Evolutionary conservation across 768 basidiomycete species (phyloP).

Genomic region (Rhodotorula graminis): DNA sequence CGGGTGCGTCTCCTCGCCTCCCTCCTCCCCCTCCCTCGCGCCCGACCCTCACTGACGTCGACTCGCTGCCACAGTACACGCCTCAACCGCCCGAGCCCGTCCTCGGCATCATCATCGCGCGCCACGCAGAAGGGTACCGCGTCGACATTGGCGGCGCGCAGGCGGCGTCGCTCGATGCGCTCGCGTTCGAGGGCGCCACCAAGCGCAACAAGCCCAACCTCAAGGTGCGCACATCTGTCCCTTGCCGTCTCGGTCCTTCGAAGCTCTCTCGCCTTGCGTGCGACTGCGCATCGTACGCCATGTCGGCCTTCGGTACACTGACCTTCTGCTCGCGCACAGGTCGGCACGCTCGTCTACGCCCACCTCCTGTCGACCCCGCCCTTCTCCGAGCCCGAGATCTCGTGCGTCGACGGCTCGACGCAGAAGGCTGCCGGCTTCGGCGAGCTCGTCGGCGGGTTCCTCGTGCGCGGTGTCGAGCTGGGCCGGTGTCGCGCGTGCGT

Average conservation of each 20-base stretch:
- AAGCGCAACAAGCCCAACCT: constrained; percentile 91
- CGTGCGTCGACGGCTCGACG: constrained; percentile 91
- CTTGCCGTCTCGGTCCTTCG: no score
- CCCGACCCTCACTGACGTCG: neutral
- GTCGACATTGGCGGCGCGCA: constrained; percentile 92
- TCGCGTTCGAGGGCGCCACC: constrained; percentile 93
- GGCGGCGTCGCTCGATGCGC: constrained; percentile 72
- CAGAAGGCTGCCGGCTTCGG: constrained; percentile 90
- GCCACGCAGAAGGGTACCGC: constrained; percentile 80
- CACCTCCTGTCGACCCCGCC: constrained; percentile 88
- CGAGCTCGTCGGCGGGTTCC: constrained; percentile 81
- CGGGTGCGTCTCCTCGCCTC: constrained; percentile 59
- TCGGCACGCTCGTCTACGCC: constrained; percentile 85
- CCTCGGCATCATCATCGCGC: constrained; percentile 71
- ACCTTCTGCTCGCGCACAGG: constrained; percentile 51
- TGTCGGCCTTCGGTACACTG: neutral
- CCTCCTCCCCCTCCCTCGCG: neutral
- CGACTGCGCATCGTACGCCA: no score
- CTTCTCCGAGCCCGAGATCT: constrained; percentile 96
- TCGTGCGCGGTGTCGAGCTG: constrained; percentile 68
- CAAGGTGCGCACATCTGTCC: constrained; percentile 56
- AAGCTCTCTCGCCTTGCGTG: no score
- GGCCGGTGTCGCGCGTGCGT: constrained; percentile 79
- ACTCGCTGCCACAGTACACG: constrained; percentile 14
- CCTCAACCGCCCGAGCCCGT: constrained; percentile 61